Evolutionary conservation across 1,284 basidiomycete species (phyloP).

Genomic region (Austropuccinia psidii): DNA sequence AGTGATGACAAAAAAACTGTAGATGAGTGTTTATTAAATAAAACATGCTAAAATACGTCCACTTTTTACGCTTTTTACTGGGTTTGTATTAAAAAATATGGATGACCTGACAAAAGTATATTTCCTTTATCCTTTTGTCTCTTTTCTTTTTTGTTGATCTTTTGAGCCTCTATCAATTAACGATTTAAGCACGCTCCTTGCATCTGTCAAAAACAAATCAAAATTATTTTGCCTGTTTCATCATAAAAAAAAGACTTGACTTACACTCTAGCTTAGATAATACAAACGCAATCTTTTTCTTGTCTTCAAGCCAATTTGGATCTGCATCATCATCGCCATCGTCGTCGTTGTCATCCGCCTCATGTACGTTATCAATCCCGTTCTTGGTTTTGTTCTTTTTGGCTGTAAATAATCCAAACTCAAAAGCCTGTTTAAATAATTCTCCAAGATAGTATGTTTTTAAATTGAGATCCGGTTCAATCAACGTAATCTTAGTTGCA

Average conservation of each 20-base stretch:
- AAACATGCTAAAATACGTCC: too few relatives aligned
- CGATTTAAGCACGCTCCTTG: conserved; percentile 31
- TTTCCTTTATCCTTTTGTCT: too few relatives aligned
- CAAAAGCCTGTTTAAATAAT: conserved; percentile 34
- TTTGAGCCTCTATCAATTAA: conserved; percentile 21
- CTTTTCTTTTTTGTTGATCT: conserved; percentile 12
- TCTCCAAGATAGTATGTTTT: conserved; percentile 35
- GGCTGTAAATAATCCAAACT: conserved; percentile 25
- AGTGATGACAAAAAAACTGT: too few relatives aligned
- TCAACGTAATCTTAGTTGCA: conserved; percentile 22
- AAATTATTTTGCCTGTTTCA: neutral
- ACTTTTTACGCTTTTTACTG: too few relatives aligned
- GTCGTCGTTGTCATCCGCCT: neutral
- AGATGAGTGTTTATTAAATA: too few relatives aligned
- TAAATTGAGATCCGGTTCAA: conserved; percentile 28
- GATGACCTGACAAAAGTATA: too few relatives aligned
- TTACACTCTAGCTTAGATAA: conserved; percentile 33
- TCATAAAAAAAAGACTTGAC: neutral
- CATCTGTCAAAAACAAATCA: neutral
- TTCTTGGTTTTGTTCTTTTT: neutral
- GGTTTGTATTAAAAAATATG: too few relatives aligned
- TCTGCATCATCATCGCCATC: conserved; percentile 7
- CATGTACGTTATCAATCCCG: conserved; percentile 1
- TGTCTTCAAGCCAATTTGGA: conserved; percentile 17
- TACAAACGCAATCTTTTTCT: conserved; percentile 33